Evolutionary conservation across 1,284 basidiomycete species (phyloP).

Genomic region (Lentinula novae-zelandiae): DNA sequence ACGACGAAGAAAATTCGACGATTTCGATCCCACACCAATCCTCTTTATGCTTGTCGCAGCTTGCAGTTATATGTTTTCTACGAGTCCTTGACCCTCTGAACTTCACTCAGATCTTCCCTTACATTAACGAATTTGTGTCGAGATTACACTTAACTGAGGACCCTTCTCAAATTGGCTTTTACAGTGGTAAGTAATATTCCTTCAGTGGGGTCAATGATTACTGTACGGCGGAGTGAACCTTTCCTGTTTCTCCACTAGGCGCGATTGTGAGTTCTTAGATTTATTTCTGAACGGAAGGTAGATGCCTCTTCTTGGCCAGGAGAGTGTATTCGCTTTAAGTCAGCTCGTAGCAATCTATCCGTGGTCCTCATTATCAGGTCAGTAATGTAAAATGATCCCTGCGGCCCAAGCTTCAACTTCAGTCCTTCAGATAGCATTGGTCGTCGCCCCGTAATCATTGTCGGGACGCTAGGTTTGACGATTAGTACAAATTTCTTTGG

Average conservation of each 20-base stretch:
- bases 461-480: constrained; percentile 46
- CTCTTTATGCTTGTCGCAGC: constrained; percentile 22
- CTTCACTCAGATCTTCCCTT: constrained; percentile 32
- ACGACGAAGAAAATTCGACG: not conserved
- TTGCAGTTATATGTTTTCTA: constrained; percentile 30
- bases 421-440: constrained; percentile 44
- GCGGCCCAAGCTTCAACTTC: not conserved
- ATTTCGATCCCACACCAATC: not conserved
- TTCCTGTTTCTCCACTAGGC: constrained; percentile 37
- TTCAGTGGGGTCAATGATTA: too few species aligned
- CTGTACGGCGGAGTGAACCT: not conserved
- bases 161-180: constrained; percentile 36
- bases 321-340: constrained; percentile 54
- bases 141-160: constrained; percentile 28
- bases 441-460: constrained; percentile 57
- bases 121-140: constrained; percentile 37
- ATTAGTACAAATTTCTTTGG: constrained; percentile 50
- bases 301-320: constrained; percentile 29
- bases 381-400: not conserved
- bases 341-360: constrained; percentile 60
- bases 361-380: constrained; percentile 55
- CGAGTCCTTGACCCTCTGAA: constrained; percentile 36
- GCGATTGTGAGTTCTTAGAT: not conserved
- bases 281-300: not conserved
- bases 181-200: constrained; percentile 33